Base-by-base conservation (phyloP, 2,329 filamentous ascomycete genomes). In the Aspergillus sp. region DNA sequence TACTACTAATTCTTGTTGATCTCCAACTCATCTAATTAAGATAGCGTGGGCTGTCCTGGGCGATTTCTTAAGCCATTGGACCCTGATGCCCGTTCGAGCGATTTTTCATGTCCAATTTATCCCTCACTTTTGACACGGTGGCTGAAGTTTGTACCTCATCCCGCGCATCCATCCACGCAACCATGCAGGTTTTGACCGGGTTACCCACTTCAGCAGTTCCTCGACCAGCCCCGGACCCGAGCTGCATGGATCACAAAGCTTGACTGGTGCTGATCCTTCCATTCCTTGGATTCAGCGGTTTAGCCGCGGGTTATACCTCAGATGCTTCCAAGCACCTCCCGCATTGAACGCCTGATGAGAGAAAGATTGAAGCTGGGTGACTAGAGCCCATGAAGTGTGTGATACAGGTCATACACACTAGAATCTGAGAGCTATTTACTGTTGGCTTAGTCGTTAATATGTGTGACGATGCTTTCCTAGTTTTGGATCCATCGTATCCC, bases 181-280 rank as follows among this genome's bases (percentile, higher is more conserved):
- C 30, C 23, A 25, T 47, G 53, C 53, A 56, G 30, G 41, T 47
- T 39, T 60, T 36, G 19, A 55, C 53, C 53, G 39, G 36, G 39
- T 55, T 59, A 62, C 52, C 57, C 50, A 59, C 51, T 36, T 48
- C 39, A 39, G 15, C 39, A 60, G 51, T 32, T 57, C 58, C 60
- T 53, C 53, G 21, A n/a, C 19, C 10, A 27, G 15, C 41, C 53
- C 53, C 53, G 53, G 60, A 62, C 60, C 60, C 41, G 52, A 42
- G 19, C 38, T 48, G 57, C 57, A 62, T 62, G 48, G 57, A 59
- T 57, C 60, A 47, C 42, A 60, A 62, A 60, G 60, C 60, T 60
- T 62, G 53, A 53, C 36, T 39, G 23, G 25, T 38, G 59, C 55
- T 57, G 59, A 61, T 61, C 59, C 30, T 57, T 39, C 13, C 52